Evolutionary conservation across 2,329 filamentous ascomycete genomes (phyloP), one percentile per base, ranked within the genome.

Genomic region (Pseudogymnoascus sp.): DNA sequence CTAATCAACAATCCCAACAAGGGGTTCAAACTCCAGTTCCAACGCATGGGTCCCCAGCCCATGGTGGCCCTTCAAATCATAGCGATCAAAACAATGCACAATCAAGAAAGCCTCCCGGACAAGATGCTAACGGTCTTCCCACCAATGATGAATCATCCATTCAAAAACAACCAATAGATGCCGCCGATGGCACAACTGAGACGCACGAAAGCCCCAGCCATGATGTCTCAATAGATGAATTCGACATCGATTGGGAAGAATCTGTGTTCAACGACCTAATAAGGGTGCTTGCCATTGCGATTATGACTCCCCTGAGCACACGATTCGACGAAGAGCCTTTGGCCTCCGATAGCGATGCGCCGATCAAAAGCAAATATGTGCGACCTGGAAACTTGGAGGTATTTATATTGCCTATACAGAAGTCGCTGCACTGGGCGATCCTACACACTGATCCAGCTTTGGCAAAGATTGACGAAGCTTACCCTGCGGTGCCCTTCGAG

Each of bases 391-490:
- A 80, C 63, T 63, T 74, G 16, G 73, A 76, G 31, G 76, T 78
- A 12, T 81, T 78, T 65, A 69, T 66, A n/a, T 69, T 72, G 29
- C 75, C 76, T 26, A 74, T 81, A 35, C 74, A 77, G 49, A 73
- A 75, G 37, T 74, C 75, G 1, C 67, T 71, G 14, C 71, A 75
- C 61, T 81, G 79, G 78, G 61, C 69, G 21, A 69, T 66, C 6
- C 62, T 78, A 59, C 74, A 77, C 64, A 69, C 74, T 35, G 79
- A 82, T 66, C 79, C 79, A 2, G 75, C 74, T 2, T 81, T 81
- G 65, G 59, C 66, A n/a, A 68, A 70, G 21, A 45, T 64, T 7
- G 61, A 64, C 7, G 16, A 63, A 21, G 63, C 68, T 23, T 65
- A 65, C 16, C 62, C 62, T 7, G 61, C 69, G 7, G 69, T 74